These are phyloP conservation scores for Borovskyia barvae DNA, from an alignment of 208 protist species.

Conservation along the genomic window DNA sequence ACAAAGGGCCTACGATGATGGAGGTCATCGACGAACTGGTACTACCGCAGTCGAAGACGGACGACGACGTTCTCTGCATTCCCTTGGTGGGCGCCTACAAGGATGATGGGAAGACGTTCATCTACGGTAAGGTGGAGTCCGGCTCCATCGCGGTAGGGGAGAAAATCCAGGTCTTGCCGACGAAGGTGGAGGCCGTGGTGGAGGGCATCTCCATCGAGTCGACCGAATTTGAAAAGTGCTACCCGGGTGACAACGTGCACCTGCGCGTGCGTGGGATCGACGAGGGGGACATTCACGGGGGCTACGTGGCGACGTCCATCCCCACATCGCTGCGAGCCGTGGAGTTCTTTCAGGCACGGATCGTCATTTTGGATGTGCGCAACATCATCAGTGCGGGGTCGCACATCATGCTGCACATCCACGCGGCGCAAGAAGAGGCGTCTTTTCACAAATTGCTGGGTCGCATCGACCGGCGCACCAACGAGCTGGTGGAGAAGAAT, in stretches of 20 bases:
- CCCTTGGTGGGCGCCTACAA: conserved; percentile 95
- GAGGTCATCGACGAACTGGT: conserved; percentile 87
- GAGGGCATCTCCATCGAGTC: conserved; percentile 90
- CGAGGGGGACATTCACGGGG: conserved; percentile 81
- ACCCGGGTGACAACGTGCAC: conserved; percentile 93
- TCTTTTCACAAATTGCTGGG: conserved; percentile 88
- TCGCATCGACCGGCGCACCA: conserved; percentile 93
- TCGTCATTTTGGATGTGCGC: conserved; percentile 94
- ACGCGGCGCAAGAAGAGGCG: conserved; percentile 93
- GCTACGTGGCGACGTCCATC: conserved; percentile 90
- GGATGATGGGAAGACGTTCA: conserved; percentile 92
- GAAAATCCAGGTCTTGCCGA: conserved; percentile 83
- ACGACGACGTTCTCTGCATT: conserved; percentile 89
- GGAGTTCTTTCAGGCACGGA: conserved; percentile 93
- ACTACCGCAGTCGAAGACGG: conserved; percentile 76
- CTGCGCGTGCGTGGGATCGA: conserved; percentile 90
- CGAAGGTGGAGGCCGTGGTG: conserved; percentile 70
- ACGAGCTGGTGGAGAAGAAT: conserved; percentile 88
- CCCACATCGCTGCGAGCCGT: conserved; percentile 79
- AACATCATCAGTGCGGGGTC: conserved; percentile 95
- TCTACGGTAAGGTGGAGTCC: conserved; percentile 95
- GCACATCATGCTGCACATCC: conserved; percentile 93
- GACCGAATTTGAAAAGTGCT: conserved; percentile 86
- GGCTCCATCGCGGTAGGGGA: conserved; percentile 90
- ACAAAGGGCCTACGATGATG: conserved; percentile 92